Percentiles rank a stretch among this genome's conserved stretches.
phyloP scores from a whole-genome alignment of 2,329 filamentous ascomycete species.

The Aspergillus transmontanensis region DNA sequence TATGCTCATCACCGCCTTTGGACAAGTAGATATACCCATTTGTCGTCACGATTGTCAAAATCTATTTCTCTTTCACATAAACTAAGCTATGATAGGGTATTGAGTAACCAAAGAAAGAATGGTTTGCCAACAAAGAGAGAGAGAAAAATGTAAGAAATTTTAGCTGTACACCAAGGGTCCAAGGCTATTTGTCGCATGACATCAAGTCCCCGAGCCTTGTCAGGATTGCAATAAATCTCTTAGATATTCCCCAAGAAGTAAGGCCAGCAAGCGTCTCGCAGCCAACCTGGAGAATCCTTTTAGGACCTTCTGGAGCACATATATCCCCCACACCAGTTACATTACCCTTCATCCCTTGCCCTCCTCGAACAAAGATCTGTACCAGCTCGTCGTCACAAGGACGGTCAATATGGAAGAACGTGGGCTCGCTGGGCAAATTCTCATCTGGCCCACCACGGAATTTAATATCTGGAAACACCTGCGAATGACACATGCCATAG shows the following conservation, averaged over 20 bases:
- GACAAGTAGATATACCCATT: too few species aligned
- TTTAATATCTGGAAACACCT: slow-evolving; percentile 34
- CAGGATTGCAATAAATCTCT: slow-evolving; percentile 35
- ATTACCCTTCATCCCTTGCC: slow-evolving; percentile 53
- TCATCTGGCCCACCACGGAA: slow-evolving; percentile 5
- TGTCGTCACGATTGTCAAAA: slow-evolving; percentile 8
- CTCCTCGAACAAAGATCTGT: slow-evolving; percentile 57
- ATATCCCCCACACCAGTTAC: slow-evolving; percentile 58
- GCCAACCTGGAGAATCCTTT: slow-evolving; percentile 42
- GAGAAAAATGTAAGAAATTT: not conserved
- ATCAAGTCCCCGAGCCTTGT: slow-evolving; percentile 33
- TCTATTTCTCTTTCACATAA: not conserved
- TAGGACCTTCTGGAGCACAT: slow-evolving; percentile 41
- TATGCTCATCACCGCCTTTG: not conserved
- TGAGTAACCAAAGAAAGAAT: not conserved
- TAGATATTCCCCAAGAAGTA: slow-evolving; percentile 40
- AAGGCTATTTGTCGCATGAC: slow-evolving; percentile 5
- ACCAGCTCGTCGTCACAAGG: slow-evolving; percentile 62
- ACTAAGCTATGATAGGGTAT: not conserved
- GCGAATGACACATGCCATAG: slow-evolving; percentile 41
- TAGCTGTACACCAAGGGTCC: not conserved
- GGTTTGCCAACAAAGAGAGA: not conserved
- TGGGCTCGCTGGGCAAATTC: slow-evolving; percentile 35
- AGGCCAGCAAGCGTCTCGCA: slow-evolving; percentile 39
- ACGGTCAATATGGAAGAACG: slow-evolving; percentile 56